A percentile compares a stretch with the other conserved stretches of the same genome.
Conservation (phyloP, 176 grass and related monocot species). For the Panicum miliaceum region DNA sequence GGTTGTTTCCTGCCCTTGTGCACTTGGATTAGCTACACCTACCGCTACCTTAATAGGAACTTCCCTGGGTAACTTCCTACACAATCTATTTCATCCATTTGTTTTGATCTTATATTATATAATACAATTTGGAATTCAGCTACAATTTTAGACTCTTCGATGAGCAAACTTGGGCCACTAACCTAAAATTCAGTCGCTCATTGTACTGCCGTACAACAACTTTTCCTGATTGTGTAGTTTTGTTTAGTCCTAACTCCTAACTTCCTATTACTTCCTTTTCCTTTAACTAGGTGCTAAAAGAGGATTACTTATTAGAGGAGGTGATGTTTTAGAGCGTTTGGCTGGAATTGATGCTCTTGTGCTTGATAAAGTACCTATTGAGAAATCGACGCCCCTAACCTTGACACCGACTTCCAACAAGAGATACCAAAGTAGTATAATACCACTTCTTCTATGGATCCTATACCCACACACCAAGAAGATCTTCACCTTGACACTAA, state of each 20-base stretch:
- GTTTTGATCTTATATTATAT: constrained; percentile 31
- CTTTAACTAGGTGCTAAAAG: constrained; percentile 81
- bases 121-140: background rate
- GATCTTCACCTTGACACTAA: no score
- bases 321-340: constrained; percentile 94
- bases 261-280: background rate
- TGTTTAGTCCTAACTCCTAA: constrained; percentile 18
- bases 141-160: constrained; percentile 9
- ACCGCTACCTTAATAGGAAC: constrained; percentile 97
- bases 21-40: constrained; percentile 92
- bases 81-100: constrained; percentile 10
- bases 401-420: no score
- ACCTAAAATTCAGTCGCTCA: background rate
- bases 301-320: constrained; percentile 95
- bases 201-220: background rate
- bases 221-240: constrained; percentile 9
- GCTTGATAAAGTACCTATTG: no score
- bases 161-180: background rate
- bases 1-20: constrained; percentile 99
- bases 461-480: no score
- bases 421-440: no score
- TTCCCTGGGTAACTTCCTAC: constrained; percentile 73
- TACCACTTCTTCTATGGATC: no score
- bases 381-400: no score
- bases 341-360: constrained; percentile 78